Evolutionary conservation across 768 basidiomycete species (phyloP).

Genomic region (Mrakia frigida): DNA sequence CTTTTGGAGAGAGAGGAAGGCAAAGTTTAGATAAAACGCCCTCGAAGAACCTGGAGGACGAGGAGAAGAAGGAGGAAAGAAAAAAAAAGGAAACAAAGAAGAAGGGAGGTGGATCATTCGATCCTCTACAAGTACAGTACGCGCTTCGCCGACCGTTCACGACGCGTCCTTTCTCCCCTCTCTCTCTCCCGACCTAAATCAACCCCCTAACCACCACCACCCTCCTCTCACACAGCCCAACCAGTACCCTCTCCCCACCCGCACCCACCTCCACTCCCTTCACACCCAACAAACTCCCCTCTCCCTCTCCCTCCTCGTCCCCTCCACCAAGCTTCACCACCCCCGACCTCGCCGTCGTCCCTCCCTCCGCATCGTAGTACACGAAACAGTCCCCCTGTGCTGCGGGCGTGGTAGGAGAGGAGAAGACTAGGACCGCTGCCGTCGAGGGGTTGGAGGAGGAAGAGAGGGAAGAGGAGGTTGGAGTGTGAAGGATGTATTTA

Average conservation of each 20-base stretch:
- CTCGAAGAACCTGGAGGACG: too few species aligned
- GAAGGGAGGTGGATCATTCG: too few species aligned
- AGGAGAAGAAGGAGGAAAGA: too few species aligned
- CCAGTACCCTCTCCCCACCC: constrained; percentile 44
- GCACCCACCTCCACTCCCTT: constrained; percentile 50
- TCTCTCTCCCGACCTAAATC: not conserved
- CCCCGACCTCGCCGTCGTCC: constrained; percentile 53
- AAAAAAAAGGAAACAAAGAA: too few species aligned
- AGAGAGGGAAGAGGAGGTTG: constrained; percentile 28
- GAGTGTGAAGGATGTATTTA: constrained; percentile 74
- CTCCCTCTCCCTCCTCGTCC: constrained; percentile 56
- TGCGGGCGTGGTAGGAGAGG: constrained; percentile 49
- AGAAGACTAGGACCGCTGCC: constrained; percentile 7
- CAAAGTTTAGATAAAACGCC: too few species aligned
- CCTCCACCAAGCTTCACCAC: constrained; percentile 71
- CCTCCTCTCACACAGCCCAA: constrained; percentile 70
- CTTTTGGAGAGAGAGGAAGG: too few species aligned
- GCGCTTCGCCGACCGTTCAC: too few species aligned
- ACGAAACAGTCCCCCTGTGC: constrained; percentile 69
- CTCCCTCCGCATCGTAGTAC: constrained; percentile 56
- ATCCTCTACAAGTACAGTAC: too few species aligned
- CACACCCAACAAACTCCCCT: constrained; percentile 72
- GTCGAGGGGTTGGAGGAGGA: not conserved
- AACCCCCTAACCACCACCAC: constrained; percentile 51
- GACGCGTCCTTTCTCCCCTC: too few species aligned